Percentiles rank a stretch among this genome's conserved stretches.
Conservation (phyloP, 2,329 filamentous ascomycete genomes). For the Fusarium scirpi region DNA sequence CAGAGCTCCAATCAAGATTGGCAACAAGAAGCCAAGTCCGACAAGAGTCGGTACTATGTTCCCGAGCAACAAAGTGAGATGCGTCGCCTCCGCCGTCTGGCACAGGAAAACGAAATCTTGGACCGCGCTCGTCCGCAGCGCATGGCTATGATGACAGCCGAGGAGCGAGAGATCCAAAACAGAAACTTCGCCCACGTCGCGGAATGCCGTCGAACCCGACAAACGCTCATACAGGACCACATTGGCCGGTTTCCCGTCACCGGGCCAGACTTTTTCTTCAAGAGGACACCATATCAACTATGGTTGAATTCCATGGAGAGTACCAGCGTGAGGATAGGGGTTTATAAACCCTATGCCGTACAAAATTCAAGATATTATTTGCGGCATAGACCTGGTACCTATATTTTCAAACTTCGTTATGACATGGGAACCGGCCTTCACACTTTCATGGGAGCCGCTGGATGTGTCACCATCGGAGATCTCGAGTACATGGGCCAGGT, state of each 20-base stretch:
- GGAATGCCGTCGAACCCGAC: too few species aligned
- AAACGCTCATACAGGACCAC: not conserved
- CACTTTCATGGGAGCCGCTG: not conserved
- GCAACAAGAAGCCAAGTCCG: not conserved
- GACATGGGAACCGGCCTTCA: too few species aligned
- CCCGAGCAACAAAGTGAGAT: not conserved
- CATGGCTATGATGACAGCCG: not conserved
- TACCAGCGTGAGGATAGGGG: not conserved
- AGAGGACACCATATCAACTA: not conserved
- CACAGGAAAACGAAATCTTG: not conserved
- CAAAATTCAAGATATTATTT: slow-evolving; percentile 31
- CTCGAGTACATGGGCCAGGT: slow-evolving; percentile 24
- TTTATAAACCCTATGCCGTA: not conserved
- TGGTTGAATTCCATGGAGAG: too few species aligned
- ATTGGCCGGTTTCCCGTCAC: not conserved
- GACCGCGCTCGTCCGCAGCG: not conserved
- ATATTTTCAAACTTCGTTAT: slow-evolving; percentile 44
- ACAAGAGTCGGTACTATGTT: not conserved
- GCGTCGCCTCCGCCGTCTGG: not conserved
- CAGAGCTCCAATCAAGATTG: not conserved
- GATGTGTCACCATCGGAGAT: not conserved
- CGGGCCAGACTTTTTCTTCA: not conserved
- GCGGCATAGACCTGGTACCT: slow-evolving; percentile 43
- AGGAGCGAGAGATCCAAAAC: too few species aligned
- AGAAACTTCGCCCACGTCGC: not conserved